Conservation (phyloP, 441 rosid species). For the Populus hybrid region DNA sequence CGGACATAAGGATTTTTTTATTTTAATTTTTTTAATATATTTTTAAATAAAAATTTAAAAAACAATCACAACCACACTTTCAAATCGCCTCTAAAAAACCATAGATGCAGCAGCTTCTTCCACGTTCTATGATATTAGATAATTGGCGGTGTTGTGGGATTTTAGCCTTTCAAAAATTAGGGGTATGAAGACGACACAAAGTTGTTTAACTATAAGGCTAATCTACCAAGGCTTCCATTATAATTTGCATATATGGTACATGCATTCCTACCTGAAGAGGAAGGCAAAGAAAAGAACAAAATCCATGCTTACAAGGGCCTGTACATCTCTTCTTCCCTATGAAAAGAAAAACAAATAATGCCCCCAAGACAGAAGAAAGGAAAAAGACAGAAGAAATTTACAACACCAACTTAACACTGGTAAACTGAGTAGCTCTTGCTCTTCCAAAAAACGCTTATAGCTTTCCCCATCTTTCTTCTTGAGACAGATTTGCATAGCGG, state of each 20-base stretch:
- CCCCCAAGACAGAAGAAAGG: constrained; percentile 27
- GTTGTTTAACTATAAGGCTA: background rate
- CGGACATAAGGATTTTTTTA: too few species aligned
- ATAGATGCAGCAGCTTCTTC: too few species aligned
- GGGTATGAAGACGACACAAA: background rate
- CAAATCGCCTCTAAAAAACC: too few species aligned
- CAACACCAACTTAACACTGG: constrained; percentile 40
- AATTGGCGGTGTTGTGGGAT: background rate
- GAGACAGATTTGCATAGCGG: constrained; percentile 68
- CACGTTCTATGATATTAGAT: too few species aligned
- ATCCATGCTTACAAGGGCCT: constrained; percentile 45
- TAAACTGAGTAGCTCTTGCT: constrained; percentile 67
- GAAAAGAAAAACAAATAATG: constrained; percentile 19
- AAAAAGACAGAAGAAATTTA: constrained; percentile 32
- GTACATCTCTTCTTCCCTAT: constrained; percentile 53
- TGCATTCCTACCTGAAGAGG: constrained; percentile 19
- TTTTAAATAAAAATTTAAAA: too few species aligned
- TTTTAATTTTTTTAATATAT: too few species aligned
- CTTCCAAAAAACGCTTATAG: constrained; percentile 70
- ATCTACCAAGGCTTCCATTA: constrained; percentile 14
- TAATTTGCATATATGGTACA: constrained; percentile 14
- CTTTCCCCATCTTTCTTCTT: constrained; percentile 59
- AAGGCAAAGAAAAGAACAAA: constrained; percentile 17
- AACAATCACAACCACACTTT: too few species aligned
- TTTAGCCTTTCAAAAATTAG: background rate